phyloP scores from a whole-genome alignment of 129 eudicot species.

The Escallonia herrerae region DNA sequence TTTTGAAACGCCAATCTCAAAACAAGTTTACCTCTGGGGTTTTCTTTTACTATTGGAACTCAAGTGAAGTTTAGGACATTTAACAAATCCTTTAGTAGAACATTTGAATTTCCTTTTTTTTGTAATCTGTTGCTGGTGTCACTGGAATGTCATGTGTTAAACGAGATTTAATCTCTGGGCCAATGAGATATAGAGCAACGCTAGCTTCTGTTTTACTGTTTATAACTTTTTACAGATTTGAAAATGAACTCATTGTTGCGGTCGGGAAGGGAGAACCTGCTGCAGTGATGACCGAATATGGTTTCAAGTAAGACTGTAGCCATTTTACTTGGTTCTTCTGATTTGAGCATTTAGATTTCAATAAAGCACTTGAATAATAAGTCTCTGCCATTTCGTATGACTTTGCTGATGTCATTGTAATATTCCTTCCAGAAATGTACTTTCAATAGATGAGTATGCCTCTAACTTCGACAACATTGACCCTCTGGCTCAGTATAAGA shows the following conservation, averaged over 20 bases:
- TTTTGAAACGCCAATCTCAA: no score
- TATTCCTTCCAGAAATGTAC: slow-evolving; percentile 36
- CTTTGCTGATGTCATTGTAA: background rate
- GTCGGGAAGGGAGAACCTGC: slow-evolving; percentile 72
- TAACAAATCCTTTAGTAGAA: no score
- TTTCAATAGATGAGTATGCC: slow-evolving; percentile 57
- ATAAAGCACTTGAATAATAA: background rate
- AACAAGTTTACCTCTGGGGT: no score
- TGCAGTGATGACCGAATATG: slow-evolving; percentile 57
- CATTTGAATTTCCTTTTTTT: no score
- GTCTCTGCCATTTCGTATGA: background rate
- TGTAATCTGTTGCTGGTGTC: no score
- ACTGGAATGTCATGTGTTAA: background rate
- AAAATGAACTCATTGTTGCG: slow-evolving; percentile 44
- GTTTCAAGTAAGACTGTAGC: slow-evolving; percentile 32
- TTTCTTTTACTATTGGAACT: no score
- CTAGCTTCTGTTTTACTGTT: background rate
- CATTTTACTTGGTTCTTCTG: background rate
- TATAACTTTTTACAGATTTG: slow-evolving; percentile 30
- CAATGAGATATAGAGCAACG: background rate
- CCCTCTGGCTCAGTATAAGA: slow-evolving; percentile 51
- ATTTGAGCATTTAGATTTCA: background rate
- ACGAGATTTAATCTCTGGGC: background rate
- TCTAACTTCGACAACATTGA: slow-evolving; percentile 55
- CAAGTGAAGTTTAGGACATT: no score